These are phyloP conservation scores for Pseudogymnoascus sp. DNA, from an alignment of 2,329 filamentous ascomycete species.

Conservation along the genomic window DNA sequence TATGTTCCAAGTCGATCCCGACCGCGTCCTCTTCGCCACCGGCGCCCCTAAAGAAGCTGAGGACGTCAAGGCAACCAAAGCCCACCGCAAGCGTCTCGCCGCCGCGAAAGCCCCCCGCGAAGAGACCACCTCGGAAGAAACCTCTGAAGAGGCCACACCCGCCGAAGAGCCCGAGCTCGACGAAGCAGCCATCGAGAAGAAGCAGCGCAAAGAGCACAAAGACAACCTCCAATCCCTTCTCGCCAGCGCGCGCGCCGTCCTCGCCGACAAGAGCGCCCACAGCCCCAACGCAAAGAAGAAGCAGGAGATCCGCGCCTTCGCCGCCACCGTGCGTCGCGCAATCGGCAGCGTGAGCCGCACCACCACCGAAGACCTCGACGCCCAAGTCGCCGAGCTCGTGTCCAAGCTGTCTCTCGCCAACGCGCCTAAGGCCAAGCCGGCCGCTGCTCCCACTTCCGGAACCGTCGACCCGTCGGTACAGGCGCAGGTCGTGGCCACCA, in stretches of 20 bases:
- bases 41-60: constrained; percentile 55
- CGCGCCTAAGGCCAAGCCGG: constrained; percentile 17
- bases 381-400: constrained; percentile 45
- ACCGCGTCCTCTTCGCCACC: constrained; percentile 80
- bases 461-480: constrained; percentile 20
- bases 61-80: constrained; percentile 15
- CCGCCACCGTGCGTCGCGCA: constrained; percentile 37
- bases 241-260: constrained; percentile 49
- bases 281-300: constrained; percentile 62
- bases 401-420: constrained; percentile 35
- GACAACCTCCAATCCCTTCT: constrained; percentile 41
- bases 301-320: constrained; percentile 64
- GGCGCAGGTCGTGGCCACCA: constrained; percentile 11
- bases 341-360: constrained; percentile 32
- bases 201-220: constrained; percentile 28
- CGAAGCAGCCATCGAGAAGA: constrained; percentile 33
- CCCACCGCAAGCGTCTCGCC: constrained; percentile 14
- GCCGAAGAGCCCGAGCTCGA: constrained; percentile 9
- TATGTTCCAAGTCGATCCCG: constrained; percentile 91
- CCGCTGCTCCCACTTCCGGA: constrained; percentile 11
- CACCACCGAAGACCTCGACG: constrained; percentile 40
- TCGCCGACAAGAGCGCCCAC: constrained; percentile 40
- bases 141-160: constrained; percentile 7
- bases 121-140: constrained; percentile 15
- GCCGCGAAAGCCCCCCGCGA: constrained; percentile 14